Percentiles rank a stretch among this genome's conserved stretches.
These are phyloP conservation scores for Takashimella tepidaria DNA, from an alignment of 1,284 basidiomycete species.

Conservation along the genomic window DNA sequence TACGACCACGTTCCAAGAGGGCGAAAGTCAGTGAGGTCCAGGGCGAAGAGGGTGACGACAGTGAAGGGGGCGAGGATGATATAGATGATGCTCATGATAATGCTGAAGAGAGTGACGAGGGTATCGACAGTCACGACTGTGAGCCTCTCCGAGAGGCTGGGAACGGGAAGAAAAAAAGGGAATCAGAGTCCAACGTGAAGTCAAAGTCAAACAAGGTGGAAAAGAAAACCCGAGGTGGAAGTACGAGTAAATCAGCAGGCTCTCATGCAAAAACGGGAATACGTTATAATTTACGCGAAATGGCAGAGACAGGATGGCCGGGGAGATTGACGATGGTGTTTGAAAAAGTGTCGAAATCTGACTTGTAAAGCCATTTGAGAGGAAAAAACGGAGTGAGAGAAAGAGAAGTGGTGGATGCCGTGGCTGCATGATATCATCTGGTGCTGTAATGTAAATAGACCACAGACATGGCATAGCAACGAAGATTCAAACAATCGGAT, in stretches of 20 bases:
- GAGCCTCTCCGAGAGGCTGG: neutral
- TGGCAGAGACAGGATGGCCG: constrained; percentile 25
- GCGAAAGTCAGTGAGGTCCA: constrained; percentile 5
- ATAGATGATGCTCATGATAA: neutral
- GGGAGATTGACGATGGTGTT: constrained; percentile 46
- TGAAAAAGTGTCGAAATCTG: constrained; percentile 37
- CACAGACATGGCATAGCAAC: no score
- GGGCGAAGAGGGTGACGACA: constrained; percentile 8
- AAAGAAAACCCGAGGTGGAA: constrained; percentile 5
- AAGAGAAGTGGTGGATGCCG: no score
- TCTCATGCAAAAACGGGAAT: constrained; percentile 8
- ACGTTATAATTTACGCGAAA: constrained; percentile 30
- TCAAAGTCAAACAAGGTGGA: constrained; percentile 2
- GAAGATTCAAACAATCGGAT: no score
- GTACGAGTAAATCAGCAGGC: no score
- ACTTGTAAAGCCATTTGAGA: no score
- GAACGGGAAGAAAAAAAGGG: neutral
- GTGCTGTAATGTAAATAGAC: no score
- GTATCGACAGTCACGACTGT: neutral
- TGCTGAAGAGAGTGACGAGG: neutral
- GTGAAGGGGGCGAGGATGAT: neutral
- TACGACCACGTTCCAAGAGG: neutral
- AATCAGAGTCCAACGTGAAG: neutral
- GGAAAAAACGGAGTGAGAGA: no score
- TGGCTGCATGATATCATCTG: no score